Evolutionary conservation across 1,284 basidiomycete species (phyloP).

Genomic region (Abortiporus biennis): DNA sequence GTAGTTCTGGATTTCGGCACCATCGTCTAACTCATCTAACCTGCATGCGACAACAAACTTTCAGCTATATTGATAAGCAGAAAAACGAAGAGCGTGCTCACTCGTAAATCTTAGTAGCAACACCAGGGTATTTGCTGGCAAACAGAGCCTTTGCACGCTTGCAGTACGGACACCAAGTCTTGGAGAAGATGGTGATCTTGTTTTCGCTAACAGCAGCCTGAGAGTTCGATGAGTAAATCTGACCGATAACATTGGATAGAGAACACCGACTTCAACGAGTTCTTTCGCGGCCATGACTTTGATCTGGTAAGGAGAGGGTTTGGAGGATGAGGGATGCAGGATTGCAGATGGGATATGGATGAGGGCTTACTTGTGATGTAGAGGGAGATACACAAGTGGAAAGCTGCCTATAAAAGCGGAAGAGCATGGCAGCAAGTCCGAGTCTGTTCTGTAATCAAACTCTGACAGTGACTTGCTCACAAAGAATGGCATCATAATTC

Average conservation of each 20-base stretch:
- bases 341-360: slow-evolving; percentile 6
- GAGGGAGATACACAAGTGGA: slow-evolving; percentile 12
- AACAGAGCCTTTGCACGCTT: slow-evolving; percentile 53
- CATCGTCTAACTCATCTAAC: slow-evolving; percentile 44
- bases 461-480: too few species aligned
- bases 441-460: too few species aligned
- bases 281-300: slow-evolving; percentile 32
- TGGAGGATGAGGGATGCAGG: slow-evolving; percentile 25
- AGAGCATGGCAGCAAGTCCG: slow-evolving; percentile 19
- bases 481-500: too few species aligned
- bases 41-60: slow-evolving; percentile 16
- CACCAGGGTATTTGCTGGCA: slow-evolving; percentile 37
- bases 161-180: slow-evolving; percentile 60
- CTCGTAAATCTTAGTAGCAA: slow-evolving; percentile 52
- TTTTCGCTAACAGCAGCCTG: slow-evolving; percentile 49
- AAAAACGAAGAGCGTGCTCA: slow-evolving; percentile 32
- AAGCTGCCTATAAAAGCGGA: slow-evolving; percentile 21
- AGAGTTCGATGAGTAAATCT: too few species aligned
- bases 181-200: slow-evolving; percentile 68
- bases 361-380: slow-evolving; percentile 22
- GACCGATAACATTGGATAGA: not conserved
- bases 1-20: slow-evolving; percentile 54
- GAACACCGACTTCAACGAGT: slow-evolving; percentile 33
- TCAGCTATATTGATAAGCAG: slow-evolving; percentile 23
- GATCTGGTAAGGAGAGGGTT: slow-evolving; percentile 31